Base-by-base conservation (phyloP, 2,329 filamentous ascomycete species). In the Monosporascus cannonballus region DNA sequence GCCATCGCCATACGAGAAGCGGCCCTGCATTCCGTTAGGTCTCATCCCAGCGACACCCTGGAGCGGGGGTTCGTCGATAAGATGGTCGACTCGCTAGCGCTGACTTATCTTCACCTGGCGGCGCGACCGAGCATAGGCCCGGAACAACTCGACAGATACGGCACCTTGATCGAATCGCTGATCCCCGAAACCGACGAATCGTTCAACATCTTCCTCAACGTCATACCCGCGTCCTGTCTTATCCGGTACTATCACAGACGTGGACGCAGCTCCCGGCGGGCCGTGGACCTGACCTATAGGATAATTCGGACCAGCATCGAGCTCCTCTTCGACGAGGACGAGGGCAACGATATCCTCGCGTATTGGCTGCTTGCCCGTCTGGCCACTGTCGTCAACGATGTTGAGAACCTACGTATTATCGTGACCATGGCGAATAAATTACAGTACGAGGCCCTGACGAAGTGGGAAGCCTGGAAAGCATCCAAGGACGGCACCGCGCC, bases 191-290 rank as follows among this genome's bases (percentile, higher is more conserved):
- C 51, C 1, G 54, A 50, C 41, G 60, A 64, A 4, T 48, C 30
- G 3, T 45, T 50, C 30, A 57, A 62, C 20, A 51, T 59, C 3
- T 60, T 54, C 56, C 56, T 49, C n/a, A 59, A 58, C 24, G 60
- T 54, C 8, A 34, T 53, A 14, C 56, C 59, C 1, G 51, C 62
- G 3, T 64, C 61, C 51, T 64, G 58, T 30, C 54, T 66, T 11
- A 59, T 67, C 15, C 60, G 65, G n/a, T 66, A 60, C 48, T 54
- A 66, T 39, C 47, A 61, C 50, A 63, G 61, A 52, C 63, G 52
- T 8, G 38, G 53, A 36, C 62, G 47, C 24, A 48, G 54, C 3
- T 60, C 60, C 3, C 51, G 53, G 22, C 20, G 56, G 0, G 61
- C 60, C 2, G 47, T 47, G 18, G 50, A 54, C 8, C 66, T 63